These are phyloP conservation scores for Kingdonia uniflora DNA, from an alignment of 164 flowering plant genomes.

Conservation along the genomic window DNA sequence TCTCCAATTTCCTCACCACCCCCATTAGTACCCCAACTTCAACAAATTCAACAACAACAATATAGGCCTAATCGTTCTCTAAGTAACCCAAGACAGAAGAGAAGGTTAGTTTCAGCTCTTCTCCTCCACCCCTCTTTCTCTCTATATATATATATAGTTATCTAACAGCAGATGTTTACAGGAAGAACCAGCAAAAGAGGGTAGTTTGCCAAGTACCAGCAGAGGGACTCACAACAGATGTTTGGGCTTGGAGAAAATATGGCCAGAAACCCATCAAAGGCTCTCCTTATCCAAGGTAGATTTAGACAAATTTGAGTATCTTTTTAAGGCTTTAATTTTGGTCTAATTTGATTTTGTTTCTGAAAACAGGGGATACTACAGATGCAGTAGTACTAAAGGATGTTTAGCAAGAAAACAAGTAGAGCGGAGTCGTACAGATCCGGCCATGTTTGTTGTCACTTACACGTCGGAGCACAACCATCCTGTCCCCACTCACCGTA, in stretches of 20 bases:
- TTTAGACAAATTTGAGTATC: neutral
- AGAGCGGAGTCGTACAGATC: conserved; percentile 83
- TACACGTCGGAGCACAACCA: conserved; percentile 96
- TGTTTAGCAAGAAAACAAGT: conserved; percentile 96
- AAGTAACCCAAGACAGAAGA: conserved; percentile 43
- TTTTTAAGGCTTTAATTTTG: neutral
- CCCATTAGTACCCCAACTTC: conserved; percentile 4
- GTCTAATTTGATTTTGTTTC: neutral
- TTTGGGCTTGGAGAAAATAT: conserved; percentile 97
- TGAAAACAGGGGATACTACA: conserved; percentile 77
- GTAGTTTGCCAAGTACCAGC: conserved; percentile 76
- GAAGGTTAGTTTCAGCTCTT: conserved; percentile 35
- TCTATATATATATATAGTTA: neutral
- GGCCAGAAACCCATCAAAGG: conserved; percentile 99
- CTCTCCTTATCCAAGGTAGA: conserved; percentile 87
- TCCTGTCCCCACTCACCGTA: conserved; percentile 86
- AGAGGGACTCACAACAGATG: conserved; percentile 64
- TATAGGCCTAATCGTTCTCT: conserved; percentile 1
- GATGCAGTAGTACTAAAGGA: conserved; percentile 93
- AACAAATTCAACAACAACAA: conserved; percentile 10
- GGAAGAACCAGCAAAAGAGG: conserved; percentile 72
- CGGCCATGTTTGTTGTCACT: conserved; percentile 79
- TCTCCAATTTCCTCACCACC: neutral
- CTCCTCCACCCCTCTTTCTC: neutral
- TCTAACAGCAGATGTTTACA: conserved; percentile 12